Evolutionary conservation across 768 basidiomycete species (phyloP), one percentile per base, ranked within the genome.

Genomic region (Naganishia vishniacii): DNA sequence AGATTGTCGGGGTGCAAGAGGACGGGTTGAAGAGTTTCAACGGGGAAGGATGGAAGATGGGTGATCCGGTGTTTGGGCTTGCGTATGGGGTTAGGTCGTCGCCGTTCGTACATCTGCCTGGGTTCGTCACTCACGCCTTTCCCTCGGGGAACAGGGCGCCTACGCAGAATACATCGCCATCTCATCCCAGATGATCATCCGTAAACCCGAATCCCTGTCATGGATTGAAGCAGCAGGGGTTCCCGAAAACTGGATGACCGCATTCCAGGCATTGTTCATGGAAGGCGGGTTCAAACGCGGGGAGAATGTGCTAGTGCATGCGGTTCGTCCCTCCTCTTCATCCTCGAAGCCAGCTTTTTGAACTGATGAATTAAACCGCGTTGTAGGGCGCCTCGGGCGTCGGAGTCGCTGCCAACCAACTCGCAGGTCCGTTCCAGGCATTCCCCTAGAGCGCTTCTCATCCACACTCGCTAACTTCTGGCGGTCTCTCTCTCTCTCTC

Each of bases 171-270:
- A 85, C 73, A 84, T 97, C 67, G 83, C 80, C 28, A 83, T 85
- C 44, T 80, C 82, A 8, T 80, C 85, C 65, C 83, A 82, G 2
- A 83, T 88, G 78, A 74, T 94, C 63, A 78, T 91, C 64, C 80
- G 72, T 66, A 95, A 97, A 76, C 90, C 91, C 7, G 73, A 75
- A 28, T 78, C 85, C 73, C 79, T 98, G 65, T 83, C 85, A 31
- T 94, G 88, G 88, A 81, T 79, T 0, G 85, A 95, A 72, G 91
- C 90, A 9, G 91, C 92, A 15, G 86, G 85, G 69, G 84, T 95
- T 42, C 89, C 89, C 0, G 93, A 98, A 78, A 85, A 83, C 65
- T 93, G 87, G 78, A 78, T 95, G 62, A 95, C 93, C 84, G 85
- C 85, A 4, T 85, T 80, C 72, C 85, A 86, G 70, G 85, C 83